phyloP scores from a whole-genome alignment of 192 early-diverging fungal species.

The Coemansia sp. region DNA sequence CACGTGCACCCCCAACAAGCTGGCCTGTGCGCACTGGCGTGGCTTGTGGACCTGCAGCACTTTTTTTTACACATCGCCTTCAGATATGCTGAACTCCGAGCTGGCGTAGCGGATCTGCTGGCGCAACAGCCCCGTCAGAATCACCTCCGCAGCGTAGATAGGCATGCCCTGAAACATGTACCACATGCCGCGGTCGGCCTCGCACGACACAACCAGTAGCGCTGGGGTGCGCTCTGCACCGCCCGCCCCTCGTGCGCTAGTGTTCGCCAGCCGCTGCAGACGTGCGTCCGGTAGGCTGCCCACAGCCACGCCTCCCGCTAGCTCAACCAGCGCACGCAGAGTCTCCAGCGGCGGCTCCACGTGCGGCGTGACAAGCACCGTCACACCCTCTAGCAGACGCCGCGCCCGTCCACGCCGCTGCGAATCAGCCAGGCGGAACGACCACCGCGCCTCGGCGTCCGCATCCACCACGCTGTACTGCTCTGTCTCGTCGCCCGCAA shows the following conservation, averaged over 20 bases:
- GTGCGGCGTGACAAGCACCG: slow-evolving; percentile 32
- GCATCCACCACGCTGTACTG: slow-evolving; percentile 26
- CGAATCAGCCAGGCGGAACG: slow-evolving; percentile 23
- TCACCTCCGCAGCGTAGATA: slow-evolving; percentile 29
- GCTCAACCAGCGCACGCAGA: slow-evolving; percentile 40
- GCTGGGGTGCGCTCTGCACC: slow-evolving; percentile 12
- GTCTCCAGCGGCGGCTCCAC: slow-evolving; percentile 21
- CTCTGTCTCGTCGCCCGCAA: slow-evolving; percentile 9
- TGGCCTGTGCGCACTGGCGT: no score
- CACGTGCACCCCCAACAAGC: not conserved
- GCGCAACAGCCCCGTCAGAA: slow-evolving; percentile 38
- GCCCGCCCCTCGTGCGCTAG: slow-evolving; percentile 13
- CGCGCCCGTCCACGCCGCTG: slow-evolving; percentile 19
- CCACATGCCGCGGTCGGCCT: slow-evolving; percentile 39
- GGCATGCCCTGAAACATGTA: slow-evolving; percentile 25
- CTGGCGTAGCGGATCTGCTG: slow-evolving; percentile 26
- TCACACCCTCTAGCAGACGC: slow-evolving; percentile 29
- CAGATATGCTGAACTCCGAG: slow-evolving; percentile 12
- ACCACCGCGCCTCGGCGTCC: slow-evolving; percentile 30
- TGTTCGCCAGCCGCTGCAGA: slow-evolving; percentile 24
- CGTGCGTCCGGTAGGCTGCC: slow-evolving; percentile 11
- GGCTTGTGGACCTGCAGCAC: no score
- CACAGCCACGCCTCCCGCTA: slow-evolving; percentile 39
- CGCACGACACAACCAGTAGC: slow-evolving; percentile 41
- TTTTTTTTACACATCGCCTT: no score